A percentile compares a stretch with the other conserved stretches of the same genome.
These are phyloP conservation scores for Cucurbita maxima DNA, from an alignment of 306 rosid species.

Conservation along the genomic window DNA sequence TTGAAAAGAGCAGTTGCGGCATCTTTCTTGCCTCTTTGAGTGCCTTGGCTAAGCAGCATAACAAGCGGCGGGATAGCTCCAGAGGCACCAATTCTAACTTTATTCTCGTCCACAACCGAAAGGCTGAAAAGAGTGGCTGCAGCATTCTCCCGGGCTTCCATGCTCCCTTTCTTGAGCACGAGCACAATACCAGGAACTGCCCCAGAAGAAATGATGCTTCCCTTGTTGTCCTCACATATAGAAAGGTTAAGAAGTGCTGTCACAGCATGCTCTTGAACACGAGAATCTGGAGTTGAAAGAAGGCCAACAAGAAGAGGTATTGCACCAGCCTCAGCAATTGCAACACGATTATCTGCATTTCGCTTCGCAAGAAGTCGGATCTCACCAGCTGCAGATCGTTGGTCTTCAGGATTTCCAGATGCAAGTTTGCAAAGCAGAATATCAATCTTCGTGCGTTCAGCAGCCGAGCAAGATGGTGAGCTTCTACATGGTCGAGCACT, in stretches of 20 bases:
- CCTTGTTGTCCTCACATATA: conserved; percentile 83
- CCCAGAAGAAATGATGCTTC: conserved; percentile 61
- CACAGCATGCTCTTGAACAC: conserved; percentile 95
- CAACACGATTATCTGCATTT: conserved; percentile 90
- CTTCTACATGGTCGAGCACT: conserved; percentile 46
- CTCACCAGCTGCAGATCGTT: conserved; percentile 82
- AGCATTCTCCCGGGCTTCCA: conserved; percentile 99
- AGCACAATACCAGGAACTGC: conserved; percentile 93
- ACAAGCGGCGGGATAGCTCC: conserved; percentile 95
- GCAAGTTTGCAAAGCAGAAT: conserved; percentile 52
- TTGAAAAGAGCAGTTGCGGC: conserved; percentile 98
- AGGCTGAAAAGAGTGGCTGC: conserved; percentile 99
- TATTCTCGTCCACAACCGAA: conserved; percentile 85
- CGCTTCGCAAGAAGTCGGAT: conserved; percentile 98
- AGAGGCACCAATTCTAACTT: conserved; percentile 63
- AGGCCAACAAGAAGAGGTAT: conserved; percentile 78
- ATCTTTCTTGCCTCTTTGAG: conserved; percentile 94
- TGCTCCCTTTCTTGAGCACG: conserved; percentile 84
- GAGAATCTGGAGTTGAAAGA: conserved; percentile 64
- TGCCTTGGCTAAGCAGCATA: conserved; percentile 74
- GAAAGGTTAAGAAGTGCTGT: conserved; percentile 97
- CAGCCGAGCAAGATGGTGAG: conserved; percentile 54
- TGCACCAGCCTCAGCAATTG: conserved; percentile 98
- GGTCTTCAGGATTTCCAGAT: conserved; percentile 59
- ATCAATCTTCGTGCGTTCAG: conserved; percentile 63